A percentile compares a stretch with the other conserved stretches of the same genome.
These are phyloP conservation scores for Venturia effusa DNA, from an alignment of 2,329 filamentous ascomycete species.

Conservation along the genomic window DNA sequence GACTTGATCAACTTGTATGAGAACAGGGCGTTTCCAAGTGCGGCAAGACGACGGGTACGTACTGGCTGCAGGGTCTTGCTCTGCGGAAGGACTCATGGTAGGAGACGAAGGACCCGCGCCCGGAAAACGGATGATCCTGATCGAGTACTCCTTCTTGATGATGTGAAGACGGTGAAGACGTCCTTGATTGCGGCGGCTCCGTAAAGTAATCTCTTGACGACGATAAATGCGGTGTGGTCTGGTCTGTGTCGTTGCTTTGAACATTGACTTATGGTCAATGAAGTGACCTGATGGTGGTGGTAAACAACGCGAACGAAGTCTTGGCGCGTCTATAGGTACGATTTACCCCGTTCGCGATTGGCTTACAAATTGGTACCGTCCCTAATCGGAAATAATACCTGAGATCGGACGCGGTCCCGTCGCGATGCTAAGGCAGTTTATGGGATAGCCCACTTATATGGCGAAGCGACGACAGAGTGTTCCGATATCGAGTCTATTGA, in stretches of 20 bases:
- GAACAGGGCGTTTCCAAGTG: background rate
- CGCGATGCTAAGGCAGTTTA: too few species aligned
- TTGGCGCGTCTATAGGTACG: background rate
- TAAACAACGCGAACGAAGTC: background rate
- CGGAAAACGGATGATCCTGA: background rate
- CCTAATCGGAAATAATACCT: background rate
- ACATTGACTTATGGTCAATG: background rate
- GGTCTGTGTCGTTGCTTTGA: background rate
- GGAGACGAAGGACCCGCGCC: background rate
- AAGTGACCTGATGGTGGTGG: background rate
- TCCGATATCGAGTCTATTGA: too few species aligned
- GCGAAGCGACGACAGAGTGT: too few species aligned
- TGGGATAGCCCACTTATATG: too few species aligned
- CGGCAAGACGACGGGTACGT: background rate
- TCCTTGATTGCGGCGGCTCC: background rate
- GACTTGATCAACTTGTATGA: background rate
- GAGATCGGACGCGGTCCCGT: background rate
- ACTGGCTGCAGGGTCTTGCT: background rate
- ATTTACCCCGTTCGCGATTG: background rate
- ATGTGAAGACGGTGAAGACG: background rate
- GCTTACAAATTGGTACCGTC: background rate
- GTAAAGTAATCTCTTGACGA: background rate
- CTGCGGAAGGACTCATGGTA: background rate
- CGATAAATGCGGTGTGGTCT: background rate
- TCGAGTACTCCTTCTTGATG: background rate